Evolutionary conservation across 805 yeast species (phyloP).

Genomic region (Saccharomycopsis selenospora): DNA sequence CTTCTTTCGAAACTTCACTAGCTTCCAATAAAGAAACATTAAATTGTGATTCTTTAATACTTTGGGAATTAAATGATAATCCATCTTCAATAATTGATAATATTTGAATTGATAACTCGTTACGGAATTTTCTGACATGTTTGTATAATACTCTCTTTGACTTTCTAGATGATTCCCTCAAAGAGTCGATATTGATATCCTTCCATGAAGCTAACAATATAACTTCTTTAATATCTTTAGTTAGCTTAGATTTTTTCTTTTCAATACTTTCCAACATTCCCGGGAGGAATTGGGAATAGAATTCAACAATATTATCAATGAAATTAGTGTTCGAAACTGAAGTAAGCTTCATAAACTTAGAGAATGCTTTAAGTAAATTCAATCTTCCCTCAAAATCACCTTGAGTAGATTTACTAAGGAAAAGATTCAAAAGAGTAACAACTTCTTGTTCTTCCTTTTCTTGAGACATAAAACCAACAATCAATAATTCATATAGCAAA

Average conservation of each 20-base stretch:
- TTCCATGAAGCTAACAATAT: conserved; percentile 94
- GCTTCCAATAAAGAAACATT: conserved; percentile 13
- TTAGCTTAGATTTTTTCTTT: conserved; percentile 45
- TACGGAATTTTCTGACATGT: conserved; percentile 73
- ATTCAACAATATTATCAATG: conserved; percentile 50
- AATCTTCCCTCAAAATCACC: conserved; percentile 70
- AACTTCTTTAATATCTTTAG: conserved; percentile 77
- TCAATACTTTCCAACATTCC: conserved; percentile 40
- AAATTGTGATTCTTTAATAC: conserved; percentile 7
- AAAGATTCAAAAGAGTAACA: conserved; percentile 59
- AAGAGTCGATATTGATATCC: conserved; percentile 87
- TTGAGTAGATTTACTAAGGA: conserved; percentile 63
- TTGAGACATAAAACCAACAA: conserved; percentile 39
- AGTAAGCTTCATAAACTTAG: conserved; percentile 39
- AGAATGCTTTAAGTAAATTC: conserved; percentile 56
- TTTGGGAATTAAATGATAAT: conserved; percentile 27
- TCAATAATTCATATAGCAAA: conserved; percentile 75
- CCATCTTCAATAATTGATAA: conserved; percentile 55
- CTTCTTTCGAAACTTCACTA: conserved; percentile 11
- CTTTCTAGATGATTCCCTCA: conserved; percentile 86
- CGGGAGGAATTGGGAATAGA: conserved; percentile 58
- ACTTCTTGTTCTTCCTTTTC: conserved; percentile 30
- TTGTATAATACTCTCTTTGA: conserved; percentile 84
- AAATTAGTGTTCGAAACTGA: conserved; percentile 25
- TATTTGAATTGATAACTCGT: conserved; percentile 46